Evolutionary conservation across 2,329 filamentous ascomycete genomes (phyloP).

Genomic region (Trichoderma afroharzianum): DNA sequence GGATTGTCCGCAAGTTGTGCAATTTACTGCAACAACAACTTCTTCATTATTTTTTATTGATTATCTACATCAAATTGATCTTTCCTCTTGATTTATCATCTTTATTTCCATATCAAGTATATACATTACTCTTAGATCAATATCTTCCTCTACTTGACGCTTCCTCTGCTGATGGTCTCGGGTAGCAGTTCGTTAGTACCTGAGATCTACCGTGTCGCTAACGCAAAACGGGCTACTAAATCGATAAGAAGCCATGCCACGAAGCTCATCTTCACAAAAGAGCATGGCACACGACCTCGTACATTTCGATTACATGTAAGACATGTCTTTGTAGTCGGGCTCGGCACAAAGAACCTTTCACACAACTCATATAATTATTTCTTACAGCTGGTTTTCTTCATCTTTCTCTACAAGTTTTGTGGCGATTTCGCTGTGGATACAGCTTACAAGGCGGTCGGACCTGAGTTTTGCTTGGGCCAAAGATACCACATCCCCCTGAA

Average conservation of each 20-base stretch:
- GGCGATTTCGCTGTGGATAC: constrained; percentile 1
- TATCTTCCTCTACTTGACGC: rapidly evolving
- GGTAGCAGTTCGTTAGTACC: neutral
- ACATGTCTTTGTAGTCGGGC: neutral
- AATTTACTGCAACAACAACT: neutral
- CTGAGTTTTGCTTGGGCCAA: constrained; percentile 3
- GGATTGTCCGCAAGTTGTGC: neutral
- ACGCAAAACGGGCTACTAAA: neutral
- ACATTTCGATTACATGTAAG: neutral
- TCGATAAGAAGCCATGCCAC: neutral
- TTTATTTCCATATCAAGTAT: neutral
- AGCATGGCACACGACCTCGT: neutral
- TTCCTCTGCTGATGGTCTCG: neutral
- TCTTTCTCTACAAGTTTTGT: too few relatives aligned
- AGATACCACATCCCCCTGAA: neutral
- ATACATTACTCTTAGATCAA: neutral
- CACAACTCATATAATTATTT: too few relatives aligned
- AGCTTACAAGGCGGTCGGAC: constrained; percentile 2
- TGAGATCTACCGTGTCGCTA: neutral
- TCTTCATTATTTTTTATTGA: neutral
- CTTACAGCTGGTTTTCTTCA: neutral
- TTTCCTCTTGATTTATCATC: neutral
- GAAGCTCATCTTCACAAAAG: neutral
- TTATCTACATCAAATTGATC: neutral
- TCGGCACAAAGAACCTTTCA: rapidly evolving